Evolutionary conservation across 768 basidiomycete genomes (phyloP), one percentile per base, ranked within the genome.

Genomic region (Nidularia pulvinata): DNA sequence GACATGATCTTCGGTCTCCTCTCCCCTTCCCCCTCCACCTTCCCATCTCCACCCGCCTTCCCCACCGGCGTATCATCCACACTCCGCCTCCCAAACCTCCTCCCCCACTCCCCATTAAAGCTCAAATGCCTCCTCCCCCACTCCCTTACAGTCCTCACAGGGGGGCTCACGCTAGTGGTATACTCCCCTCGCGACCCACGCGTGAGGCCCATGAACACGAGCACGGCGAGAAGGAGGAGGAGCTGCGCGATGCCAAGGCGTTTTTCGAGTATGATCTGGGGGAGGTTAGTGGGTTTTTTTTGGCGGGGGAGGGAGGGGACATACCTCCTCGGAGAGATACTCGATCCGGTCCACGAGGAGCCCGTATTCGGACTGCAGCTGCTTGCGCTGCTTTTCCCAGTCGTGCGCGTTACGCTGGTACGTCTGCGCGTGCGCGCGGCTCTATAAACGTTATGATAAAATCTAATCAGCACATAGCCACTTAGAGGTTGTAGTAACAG

Each of bases 231-330:
- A 5, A 96, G 77, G 5, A 95, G 78, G 64, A 89, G 86, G 0
- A 98, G 79, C 61, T 98, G 95, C 0, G 89, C 90, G 19, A 97
- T 84, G 2, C 94, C 88, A 0, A 97, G 81, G 2, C 93, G 86
- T 61, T 96, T 95, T 69, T 97, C 95, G 48, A 95, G 79, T 0
- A 87, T 73, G 33, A 97, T 84, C 91, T 96, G 16, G 13, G 25
- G 25, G 25, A 25, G 1, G 9, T 45, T 13, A 53, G 11, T 54
- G 44, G 30, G 50, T 30, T 30, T 33, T 25, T 9, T 36, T 5
- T 13, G 46, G 1, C 48, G 25, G 44, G 14, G 43, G 22, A 33
- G 33, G 13, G n/a, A 6, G 32, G 9, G n/a, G 33, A 30, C 14
- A 54, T 42, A 95, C 93, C 82, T 98, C 95, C 48, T 90, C 86